Evolutionary conservation across 768 basidiomycete species (phyloP).

Genomic region (Fibroporia radiculosa): DNA sequence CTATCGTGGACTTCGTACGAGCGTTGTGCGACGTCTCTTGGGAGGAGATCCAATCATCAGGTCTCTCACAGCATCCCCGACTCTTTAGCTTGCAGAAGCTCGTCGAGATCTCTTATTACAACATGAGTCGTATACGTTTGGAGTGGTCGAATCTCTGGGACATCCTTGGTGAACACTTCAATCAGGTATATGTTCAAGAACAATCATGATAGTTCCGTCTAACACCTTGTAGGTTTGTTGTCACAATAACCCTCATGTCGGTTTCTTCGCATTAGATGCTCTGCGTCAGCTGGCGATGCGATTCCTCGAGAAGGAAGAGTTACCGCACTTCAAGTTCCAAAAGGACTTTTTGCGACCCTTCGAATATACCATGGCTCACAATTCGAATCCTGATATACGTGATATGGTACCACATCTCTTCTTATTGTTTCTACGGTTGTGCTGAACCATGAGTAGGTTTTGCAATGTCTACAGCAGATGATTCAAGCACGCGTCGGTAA

Average conservation of each 20-base stretch:
- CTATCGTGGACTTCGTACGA: constrained; percentile 96
- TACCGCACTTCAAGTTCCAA: constrained; percentile 98
- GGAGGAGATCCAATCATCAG: constrained; percentile 99
- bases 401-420: constrained; percentile 65
- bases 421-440: background rate
- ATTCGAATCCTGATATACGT: constrained; percentile 89
- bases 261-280: constrained; percentile 94
- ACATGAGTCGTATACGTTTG: constrained; percentile 95
- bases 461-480: constrained; percentile 99
- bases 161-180: constrained; percentile 97
- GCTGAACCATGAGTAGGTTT: constrained; percentile 47
- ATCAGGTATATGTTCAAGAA: constrained; percentile 55
- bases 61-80: constrained; percentile 87
- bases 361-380: constrained; percentile 96
- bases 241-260: constrained; percentile 94
- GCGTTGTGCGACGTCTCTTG: constrained; percentile 96
- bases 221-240: constrained; percentile 74
- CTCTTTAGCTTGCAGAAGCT: constrained; percentile 96
- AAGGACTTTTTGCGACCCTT: constrained; percentile 99
- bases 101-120: constrained; percentile 99
- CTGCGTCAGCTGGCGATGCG: constrained; percentile 96
- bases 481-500: constrained; percentile 91
- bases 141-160: constrained; percentile 99
- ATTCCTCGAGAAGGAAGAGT: constrained; percentile 96
- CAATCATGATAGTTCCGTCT: constrained; percentile 2